These are phyloP conservation scores for Botryosphaeria agaves DNA, from an alignment of 2,329 filamentous ascomycete genomes.

Conservation along the genomic window DNA sequence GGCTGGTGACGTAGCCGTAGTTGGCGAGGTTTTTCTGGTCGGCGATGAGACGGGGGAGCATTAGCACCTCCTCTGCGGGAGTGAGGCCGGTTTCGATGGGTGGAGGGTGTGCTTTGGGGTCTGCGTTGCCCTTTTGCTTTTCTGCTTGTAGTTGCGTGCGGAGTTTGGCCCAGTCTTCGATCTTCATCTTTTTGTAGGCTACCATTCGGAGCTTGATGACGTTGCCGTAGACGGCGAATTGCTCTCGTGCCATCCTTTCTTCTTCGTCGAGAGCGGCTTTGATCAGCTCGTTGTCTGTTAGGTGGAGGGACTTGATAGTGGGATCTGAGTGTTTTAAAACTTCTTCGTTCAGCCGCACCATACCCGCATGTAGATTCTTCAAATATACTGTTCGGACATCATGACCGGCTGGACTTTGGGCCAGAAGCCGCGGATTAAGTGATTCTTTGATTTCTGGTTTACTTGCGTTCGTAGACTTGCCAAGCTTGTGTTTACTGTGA, in stretches of 20 bases:
- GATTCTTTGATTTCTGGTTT: slow-evolving; percentile 24
- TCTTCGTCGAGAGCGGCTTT: slow-evolving; percentile 60
- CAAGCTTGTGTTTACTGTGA: slow-evolving; percentile 5
- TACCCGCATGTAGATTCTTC: slow-evolving; percentile 46
- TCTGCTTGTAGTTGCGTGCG: slow-evolving; percentile 15
- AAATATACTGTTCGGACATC: slow-evolving; percentile 23
- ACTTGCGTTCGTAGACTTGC: slow-evolving; percentile 1
- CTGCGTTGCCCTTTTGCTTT: slow-evolving; percentile 8
- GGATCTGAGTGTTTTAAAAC: slow-evolving; percentile 34
- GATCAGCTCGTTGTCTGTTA: slow-evolving; percentile 51
- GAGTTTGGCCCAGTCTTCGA: slow-evolving; percentile 54
- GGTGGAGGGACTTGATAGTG: slow-evolving; percentile 34
- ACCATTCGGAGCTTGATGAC: slow-evolving; percentile 69
- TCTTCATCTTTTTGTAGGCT: slow-evolving; percentile 56
- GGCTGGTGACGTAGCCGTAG: slow-evolving; percentile 56
- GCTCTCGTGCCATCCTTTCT: slow-evolving; percentile 51
- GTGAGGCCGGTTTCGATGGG: slow-evolving; percentile 54
- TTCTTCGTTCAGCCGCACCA: slow-evolving; percentile 48
- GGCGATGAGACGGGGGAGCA: slow-evolving; percentile 46
- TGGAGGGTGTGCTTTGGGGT: slow-evolving; percentile 26
- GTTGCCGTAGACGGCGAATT: slow-evolving; percentile 59
- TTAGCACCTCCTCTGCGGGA: slow-evolving; percentile 45
- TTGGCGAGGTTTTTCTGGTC: slow-evolving; percentile 44
- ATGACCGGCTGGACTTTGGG: slow-evolving; percentile 25
- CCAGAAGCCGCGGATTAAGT: slow-evolving; percentile 51